Percentiles rank a stretch among this genome's conserved stretches.
phyloP scores from a whole-genome alignment of 352 stramenopile genomes.

The Aphanomyces cochlioides region DNA sequence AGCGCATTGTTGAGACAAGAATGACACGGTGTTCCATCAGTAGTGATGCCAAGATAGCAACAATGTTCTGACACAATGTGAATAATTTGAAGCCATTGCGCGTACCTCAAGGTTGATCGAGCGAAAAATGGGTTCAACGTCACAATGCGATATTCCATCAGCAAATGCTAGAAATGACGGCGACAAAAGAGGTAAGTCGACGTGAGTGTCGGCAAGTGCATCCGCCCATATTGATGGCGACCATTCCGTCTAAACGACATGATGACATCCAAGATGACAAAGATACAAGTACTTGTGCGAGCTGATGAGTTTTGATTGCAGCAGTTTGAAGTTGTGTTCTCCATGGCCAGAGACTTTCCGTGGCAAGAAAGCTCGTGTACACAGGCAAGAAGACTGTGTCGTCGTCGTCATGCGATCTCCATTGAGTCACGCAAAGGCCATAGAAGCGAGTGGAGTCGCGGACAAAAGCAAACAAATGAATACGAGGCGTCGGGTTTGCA shows the following conservation, averaged over 20 bases:
- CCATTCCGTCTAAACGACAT: too few species aligned
- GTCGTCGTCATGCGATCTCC: background rate
- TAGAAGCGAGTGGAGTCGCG: background rate
- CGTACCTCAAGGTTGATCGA: slow-evolving; percentile 19
- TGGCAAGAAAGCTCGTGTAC: slow-evolving; percentile 16
- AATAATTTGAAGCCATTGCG: background rate
- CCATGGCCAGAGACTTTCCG: slow-evolving; percentile 2
- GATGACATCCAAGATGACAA: too few species aligned
- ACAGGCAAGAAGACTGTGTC: slow-evolving; percentile 8
- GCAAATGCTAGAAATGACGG: background rate
- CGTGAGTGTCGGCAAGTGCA: too few species aligned
- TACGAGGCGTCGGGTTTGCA: background rate
- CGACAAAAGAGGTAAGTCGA: background rate
- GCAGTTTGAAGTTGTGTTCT: background rate
- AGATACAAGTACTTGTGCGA: background rate
- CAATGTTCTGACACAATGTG: slow-evolving; percentile 4
- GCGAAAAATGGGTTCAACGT: background rate
- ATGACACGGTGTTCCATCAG: slow-evolving; percentile 25
- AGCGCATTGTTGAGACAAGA: background rate
- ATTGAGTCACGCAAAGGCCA: slow-evolving; percentile 22
- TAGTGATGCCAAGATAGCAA: background rate
- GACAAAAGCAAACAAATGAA: background rate
- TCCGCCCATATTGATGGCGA: too few species aligned
- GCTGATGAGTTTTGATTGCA: background rate
- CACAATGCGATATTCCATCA: background rate